phyloP scores from a whole-genome alignment of 2,329 filamentous ascomycete species.

The Neofusicoccum parvum region DNA sequence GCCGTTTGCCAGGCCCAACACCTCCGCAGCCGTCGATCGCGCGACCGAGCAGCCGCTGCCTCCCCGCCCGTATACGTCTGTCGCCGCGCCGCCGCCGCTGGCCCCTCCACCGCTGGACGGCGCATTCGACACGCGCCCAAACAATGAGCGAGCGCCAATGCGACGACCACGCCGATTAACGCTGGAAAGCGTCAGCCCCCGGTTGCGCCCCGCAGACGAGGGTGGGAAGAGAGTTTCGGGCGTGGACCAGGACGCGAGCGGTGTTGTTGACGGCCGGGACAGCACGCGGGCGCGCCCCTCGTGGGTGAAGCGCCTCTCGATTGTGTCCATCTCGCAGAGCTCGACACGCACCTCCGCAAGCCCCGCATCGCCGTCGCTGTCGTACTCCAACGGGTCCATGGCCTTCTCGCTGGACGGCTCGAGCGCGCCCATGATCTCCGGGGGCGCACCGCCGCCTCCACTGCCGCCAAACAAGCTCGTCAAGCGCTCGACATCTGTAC shows the following conservation, averaged over 20 bases:
- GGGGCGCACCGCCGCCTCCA: slow-evolving; percentile 40
- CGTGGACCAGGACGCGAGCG: slow-evolving; percentile 21
- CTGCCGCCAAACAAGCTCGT: slow-evolving; percentile 74
- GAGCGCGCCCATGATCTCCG: slow-evolving; percentile 62
- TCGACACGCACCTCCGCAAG: slow-evolving; percentile 66
- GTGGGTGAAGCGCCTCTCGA: slow-evolving; percentile 73
- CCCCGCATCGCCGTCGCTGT: slow-evolving; percentile 66
- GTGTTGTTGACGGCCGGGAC: slow-evolving; percentile 29
- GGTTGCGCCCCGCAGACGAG: slow-evolving; percentile 27
- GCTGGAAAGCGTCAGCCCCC: slow-evolving; percentile 30
- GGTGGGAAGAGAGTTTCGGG: slow-evolving; percentile 17
- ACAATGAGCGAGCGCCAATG: slow-evolving; percentile 16
- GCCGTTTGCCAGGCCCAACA: slow-evolving; percentile 4
- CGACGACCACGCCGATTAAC: slow-evolving; percentile 34
- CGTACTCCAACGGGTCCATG: slow-evolving; percentile 62
- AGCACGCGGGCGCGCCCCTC: slow-evolving; percentile 53
- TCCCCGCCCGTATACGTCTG: slow-evolving; percentile 5
- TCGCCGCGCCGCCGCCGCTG: slow-evolving; percentile 3
- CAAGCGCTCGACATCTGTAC: slow-evolving; percentile 67
- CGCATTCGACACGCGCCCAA: slow-evolving; percentile 7
- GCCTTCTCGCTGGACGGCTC: slow-evolving; percentile 55
- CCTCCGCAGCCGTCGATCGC: not conserved
- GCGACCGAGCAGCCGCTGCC: not conserved
- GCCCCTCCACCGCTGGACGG: slow-evolving; percentile 10
- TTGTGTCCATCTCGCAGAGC: slow-evolving; percentile 65